Base-by-base conservation (phyloP, 805 yeast genomes). In the Saccharomycopsis javanensis region DNA sequence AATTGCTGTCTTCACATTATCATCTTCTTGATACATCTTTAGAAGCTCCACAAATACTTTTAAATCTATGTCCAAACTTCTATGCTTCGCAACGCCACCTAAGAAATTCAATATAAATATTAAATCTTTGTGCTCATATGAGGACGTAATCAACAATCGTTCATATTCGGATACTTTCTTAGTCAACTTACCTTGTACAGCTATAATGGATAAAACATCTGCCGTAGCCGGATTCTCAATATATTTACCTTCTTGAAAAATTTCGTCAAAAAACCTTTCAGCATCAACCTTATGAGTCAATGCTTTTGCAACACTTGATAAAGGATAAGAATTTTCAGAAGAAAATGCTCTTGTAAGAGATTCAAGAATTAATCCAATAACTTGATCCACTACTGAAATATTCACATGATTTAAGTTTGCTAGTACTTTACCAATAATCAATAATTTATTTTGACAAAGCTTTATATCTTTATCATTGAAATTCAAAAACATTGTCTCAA, bases 1-100 rank as follows among this genome's bases (percentile, higher is more conserved):
- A 1, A 85, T 75, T 23, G 79, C 78, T 6, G 72, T 61, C 55
- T 73, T 73, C 4, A 77, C 64, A 4, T 66, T 67, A 37, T 75
- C 77, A 10, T 72, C 66, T 3, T 66, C 63, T 8, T 30, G 31
- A 28, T 55, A 50, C n/a, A 30, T 33, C 15, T 42, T 52, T 15
- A 57, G 27, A 4, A 57, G 30, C 7, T 57, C 55, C 28, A 60
- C 30, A 28, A 55, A 60, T 27, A 52, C 28, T n/a, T 27, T 28
- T 18, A 60, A 50, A 4, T 60, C 59, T 16, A 60, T 42, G 2
- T 57, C 60, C 31, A 60, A 53, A 27, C 53, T 55, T 28, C 45
- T 50, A 20, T 25, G 42, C 46, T 53, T 55, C 10, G 59, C 50
- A 42, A 60, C 56, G 18, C 54, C 56, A 11, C 62, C 62, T 27